Evolutionary conservation across 805 yeast species (phyloP).

Genomic region (Lipomyces chichibuensis): DNA sequence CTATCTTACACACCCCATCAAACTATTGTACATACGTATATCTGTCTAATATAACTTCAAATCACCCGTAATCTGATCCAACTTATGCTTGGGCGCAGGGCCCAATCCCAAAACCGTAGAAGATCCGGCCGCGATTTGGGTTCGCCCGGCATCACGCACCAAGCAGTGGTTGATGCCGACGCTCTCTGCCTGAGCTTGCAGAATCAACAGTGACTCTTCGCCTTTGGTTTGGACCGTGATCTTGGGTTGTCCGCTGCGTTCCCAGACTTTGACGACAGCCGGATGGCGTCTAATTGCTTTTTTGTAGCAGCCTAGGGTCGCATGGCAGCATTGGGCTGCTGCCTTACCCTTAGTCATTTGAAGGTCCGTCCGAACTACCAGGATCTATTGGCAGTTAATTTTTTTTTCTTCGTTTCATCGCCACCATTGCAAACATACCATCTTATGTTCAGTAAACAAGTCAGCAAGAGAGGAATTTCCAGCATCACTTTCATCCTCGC

Average conservation of each 20-base stretch:
- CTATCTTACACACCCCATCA: neutral
- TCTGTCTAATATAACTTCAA: slow-evolving; percentile 65
- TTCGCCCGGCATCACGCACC: slow-evolving; percentile 95
- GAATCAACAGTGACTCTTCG: slow-evolving; percentile 69
- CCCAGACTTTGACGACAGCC: slow-evolving; percentile 73
- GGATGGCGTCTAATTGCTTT: slow-evolving; percentile 60
- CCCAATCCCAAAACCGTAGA: slow-evolving; percentile 97
- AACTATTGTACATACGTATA: neutral
- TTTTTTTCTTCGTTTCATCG: neutral
- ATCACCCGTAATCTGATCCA: slow-evolving; percentile 81
- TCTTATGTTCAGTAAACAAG: slow-evolving; percentile 25
- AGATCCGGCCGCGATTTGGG: slow-evolving; percentile 94
- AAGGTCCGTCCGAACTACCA: slow-evolving; percentile 84
- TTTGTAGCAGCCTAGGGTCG: slow-evolving; percentile 88
- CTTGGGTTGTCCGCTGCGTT: slow-evolving; percentile 85
- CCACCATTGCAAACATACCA: slow-evolving; percentile 18
- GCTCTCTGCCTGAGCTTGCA: slow-evolving; percentile 80
- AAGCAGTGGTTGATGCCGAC: slow-evolving; percentile 76
- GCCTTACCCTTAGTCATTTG: slow-evolving; percentile 94
- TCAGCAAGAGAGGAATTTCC: slow-evolving; percentile 16
- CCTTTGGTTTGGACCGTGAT: slow-evolving; percentile 71
- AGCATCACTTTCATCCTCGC: slow-evolving; percentile 8
- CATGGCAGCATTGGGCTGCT: slow-evolving; percentile 98
- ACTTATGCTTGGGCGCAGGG: slow-evolving; percentile 81
- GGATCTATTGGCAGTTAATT: slow-evolving; percentile 52